Conservation (phyloP, 345 rosid genomes). For the Populus nigra region DNA sequence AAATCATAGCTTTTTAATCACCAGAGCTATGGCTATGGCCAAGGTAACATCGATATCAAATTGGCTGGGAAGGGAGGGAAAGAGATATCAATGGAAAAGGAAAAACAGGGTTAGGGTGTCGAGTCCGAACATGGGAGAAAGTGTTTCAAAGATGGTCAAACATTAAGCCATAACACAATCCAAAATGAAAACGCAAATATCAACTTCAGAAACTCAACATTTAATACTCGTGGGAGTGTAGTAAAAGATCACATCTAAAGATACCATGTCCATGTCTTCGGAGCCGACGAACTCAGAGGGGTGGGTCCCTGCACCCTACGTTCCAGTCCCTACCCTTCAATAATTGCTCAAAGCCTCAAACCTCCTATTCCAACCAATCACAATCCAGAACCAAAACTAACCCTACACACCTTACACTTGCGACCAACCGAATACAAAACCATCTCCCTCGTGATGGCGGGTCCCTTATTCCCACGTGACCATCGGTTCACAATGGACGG, state of each 20-base stretch:
- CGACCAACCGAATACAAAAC: not conserved
- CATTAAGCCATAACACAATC: not conserved
- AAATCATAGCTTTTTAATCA: not conserved
- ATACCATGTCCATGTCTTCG: not conserved
- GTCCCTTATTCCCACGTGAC: constrained; percentile 3
- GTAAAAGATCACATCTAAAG: not conserved
- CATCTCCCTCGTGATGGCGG: not conserved
- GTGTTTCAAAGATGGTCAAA: not conserved
- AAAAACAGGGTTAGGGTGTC: no score
- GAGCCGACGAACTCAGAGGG: not conserved
- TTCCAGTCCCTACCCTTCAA: not conserved
- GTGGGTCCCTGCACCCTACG: not conserved
- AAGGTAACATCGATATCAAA: not conserved
- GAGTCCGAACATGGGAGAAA: no score
- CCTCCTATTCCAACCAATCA: not conserved
- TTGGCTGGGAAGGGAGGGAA: not conserved
- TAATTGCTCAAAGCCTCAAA: not conserved
- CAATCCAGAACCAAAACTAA: not conserved
- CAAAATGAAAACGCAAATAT: not conserved
- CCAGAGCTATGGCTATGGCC: not conserved
- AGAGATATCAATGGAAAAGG: not conserved
- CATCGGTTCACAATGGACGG: not conserved
- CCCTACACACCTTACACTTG: not conserved
- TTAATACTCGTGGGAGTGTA: not conserved
- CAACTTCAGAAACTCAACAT: not conserved